Conservation (phyloP, 2,329 filamentous ascomycete species). For the Blastomyces emzantsi region DNA sequence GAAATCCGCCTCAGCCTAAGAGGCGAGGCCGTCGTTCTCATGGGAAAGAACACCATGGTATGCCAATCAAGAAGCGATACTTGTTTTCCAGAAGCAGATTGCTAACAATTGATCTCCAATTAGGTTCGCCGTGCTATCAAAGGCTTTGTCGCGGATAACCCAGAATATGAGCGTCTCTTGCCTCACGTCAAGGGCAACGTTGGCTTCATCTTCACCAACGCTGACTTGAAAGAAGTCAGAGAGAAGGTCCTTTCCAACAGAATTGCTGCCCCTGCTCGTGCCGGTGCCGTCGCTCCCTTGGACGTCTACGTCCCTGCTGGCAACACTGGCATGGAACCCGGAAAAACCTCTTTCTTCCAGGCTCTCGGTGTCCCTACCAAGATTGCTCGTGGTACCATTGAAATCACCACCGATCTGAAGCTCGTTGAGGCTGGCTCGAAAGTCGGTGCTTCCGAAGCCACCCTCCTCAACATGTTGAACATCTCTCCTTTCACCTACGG, state of each 20-base stretch:
- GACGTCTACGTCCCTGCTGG: constrained; percentile 95
- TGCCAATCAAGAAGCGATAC: constrained; percentile 19
- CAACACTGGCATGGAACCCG: constrained; percentile 99
- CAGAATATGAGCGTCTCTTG: constrained; percentile 97
- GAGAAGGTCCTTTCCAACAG: constrained; percentile 95
- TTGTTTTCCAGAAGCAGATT: constrained; percentile 9
- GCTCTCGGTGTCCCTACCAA: constrained; percentile 99
- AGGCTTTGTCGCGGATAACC: constrained; percentile 80
- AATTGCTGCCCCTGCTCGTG: constrained; percentile 95
- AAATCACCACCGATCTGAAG: constrained; percentile 98
- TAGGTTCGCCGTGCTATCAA: constrained; percentile 94
- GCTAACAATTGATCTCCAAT: constrained; percentile 7
- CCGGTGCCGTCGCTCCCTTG: constrained; percentile 84
- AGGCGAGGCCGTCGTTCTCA: constrained; percentile 86
- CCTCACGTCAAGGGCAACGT: constrained; percentile 96
- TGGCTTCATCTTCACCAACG: constrained; percentile 99
- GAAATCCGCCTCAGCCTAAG: constrained; percentile 93
- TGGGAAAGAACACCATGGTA: constrained; percentile 99
- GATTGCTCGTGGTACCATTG: constrained; percentile 99
- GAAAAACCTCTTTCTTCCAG: constrained; percentile 99
- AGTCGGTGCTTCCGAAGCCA: constrained; percentile 98
- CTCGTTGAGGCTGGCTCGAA: constrained; percentile 86
- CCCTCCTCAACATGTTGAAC: constrained; percentile 99
- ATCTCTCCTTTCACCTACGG: constrained; percentile 99
- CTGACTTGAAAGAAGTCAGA: constrained; percentile 82